Evolutionary conservation across 306 rosid species (phyloP), one percentile per base, ranked within the genome.

Genomic region (Gillenia trifoliata): DNA sequence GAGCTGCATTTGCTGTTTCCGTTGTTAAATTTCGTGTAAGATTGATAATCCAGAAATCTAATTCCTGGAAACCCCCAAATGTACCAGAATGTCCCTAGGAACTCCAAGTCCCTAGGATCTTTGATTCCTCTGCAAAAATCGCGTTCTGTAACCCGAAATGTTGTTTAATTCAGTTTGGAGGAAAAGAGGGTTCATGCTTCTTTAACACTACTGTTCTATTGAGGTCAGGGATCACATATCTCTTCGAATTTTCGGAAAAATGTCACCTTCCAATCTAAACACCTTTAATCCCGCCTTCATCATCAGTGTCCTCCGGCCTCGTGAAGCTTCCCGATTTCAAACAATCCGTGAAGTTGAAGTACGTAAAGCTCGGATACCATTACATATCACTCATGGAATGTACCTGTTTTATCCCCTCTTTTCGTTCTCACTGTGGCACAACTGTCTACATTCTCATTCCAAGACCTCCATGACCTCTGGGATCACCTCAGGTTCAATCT

Each of bases 361-460:
- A 89, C 15, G 93, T 84, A 30, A 86, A 89, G 75, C 83, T 86
- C 28, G 91, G 91, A 31, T 89, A 89, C 70, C 93, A 83, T 64
- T 77, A 77, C 89, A 83, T 52, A 73, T 86, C 22, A 77, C 91
- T 57, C 91, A 85, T 81, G 93, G 81, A 79, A 86, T 83, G 91
- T 81, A 76, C 71, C 64, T 89, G 20, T 85, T 59, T 30, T 83
- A 2, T 77, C 82, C 43, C 89, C 89, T 77, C 71, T 85, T 11
- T 33, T 77, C 23, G 75, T 80, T 56, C 61, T 85, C 54, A 50
- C 72, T 2, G 81, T 71, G 2, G 82, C 85, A 11, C 86, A 83
- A 34, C 36, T 83, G 40, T 85, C 86, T 6, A 78, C 90, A 75
- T 82, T 88, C 19, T 84, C 90, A 33, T 66, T 76, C 57, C 70